Conservation (phyloP, 1,284 basidiomycete species). For the Pisolithus thermaeus region DNA sequence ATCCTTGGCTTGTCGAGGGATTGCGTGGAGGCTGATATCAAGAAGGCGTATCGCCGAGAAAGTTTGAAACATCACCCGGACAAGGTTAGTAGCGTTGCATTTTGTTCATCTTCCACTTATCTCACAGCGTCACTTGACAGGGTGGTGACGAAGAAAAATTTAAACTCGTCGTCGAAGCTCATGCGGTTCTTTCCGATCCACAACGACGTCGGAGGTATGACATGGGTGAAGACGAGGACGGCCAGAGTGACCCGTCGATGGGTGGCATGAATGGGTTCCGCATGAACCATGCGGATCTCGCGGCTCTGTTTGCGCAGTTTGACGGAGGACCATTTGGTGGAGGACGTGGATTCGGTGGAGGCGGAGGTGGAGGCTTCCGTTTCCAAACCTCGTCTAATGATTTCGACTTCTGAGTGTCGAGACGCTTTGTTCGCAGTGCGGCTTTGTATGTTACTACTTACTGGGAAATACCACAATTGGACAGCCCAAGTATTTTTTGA, state of each 20-base stretch:
- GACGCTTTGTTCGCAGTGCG: not conserved
- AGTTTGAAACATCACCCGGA: conserved; percentile 81
- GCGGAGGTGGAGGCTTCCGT: conserved; percentile 16
- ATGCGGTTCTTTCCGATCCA: conserved; percentile 72
- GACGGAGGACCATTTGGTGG: conserved; percentile 30
- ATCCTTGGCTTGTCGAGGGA: conserved; percentile 59
- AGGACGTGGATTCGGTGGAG: conserved; percentile 5
- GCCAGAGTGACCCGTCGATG: conserved; percentile 35
- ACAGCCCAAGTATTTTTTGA: no score
- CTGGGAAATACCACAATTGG: no score
- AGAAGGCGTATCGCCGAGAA: conserved; percentile 74
- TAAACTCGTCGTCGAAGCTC: conserved; percentile 75
- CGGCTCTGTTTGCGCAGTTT: conserved; percentile 63
- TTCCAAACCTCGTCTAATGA: conserved; percentile 18
- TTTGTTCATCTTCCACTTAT: conserved; percentile 5
- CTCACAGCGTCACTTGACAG: conserved; percentile 18
- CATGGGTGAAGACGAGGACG: conserved; percentile 72
- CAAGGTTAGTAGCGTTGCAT: conserved; percentile 44
- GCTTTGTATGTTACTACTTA: no score
- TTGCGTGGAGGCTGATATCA: conserved; percentile 64
- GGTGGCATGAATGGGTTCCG: conserved; percentile 35
- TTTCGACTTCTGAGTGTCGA: conserved; percentile 18
- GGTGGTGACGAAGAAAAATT: conserved; percentile 84
- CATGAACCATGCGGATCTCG: conserved; percentile 46
- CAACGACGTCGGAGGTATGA: conserved; percentile 67